Conservation (phyloP, 768 basidiomycete species). For the Kwoniella europaea region DNA sequence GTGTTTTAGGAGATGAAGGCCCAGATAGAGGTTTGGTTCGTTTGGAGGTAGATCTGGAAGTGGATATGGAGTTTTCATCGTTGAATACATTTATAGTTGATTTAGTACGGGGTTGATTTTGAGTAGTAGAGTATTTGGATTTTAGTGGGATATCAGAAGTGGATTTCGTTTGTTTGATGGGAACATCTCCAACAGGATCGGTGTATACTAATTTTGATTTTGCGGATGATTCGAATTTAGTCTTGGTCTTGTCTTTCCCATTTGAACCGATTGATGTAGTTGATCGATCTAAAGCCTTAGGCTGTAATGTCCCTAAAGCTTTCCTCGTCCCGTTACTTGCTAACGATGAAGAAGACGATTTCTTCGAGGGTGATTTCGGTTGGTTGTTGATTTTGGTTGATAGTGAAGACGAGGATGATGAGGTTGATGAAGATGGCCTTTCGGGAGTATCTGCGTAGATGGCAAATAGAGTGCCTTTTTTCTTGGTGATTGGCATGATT, state of each 20-base stretch:
- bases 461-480: conserved; percentile 56
- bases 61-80: conserved; percentile 1
- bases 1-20: conserved; percentile 11
- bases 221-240: background rate
- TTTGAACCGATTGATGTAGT: background rate
- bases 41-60: conserved; percentile 1
- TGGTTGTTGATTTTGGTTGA: background rate
- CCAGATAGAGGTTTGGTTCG: background rate
- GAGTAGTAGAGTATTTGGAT: background rate
- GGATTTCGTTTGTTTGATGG: background rate
- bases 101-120: conserved; percentile 7
- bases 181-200: background rate
- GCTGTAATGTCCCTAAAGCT: conserved; percentile 16
- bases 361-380: conserved; percentile 2
- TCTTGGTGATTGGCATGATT: conserved; percentile 54
- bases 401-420: conserved; percentile 11
- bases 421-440: conserved; percentile 1
- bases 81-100: conserved; percentile 4
- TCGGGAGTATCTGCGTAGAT: conserved; percentile 55
- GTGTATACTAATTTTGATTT: background rate
- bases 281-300: conserved; percentile 4
- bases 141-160: conserved; percentile 1
- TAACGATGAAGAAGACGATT: background rate
- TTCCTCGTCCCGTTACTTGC: conserved; percentile 1
- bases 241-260: background rate